phyloP scores from a whole-genome alignment of 768 basidiomycete species.

The Suillus plorans region DNA sequence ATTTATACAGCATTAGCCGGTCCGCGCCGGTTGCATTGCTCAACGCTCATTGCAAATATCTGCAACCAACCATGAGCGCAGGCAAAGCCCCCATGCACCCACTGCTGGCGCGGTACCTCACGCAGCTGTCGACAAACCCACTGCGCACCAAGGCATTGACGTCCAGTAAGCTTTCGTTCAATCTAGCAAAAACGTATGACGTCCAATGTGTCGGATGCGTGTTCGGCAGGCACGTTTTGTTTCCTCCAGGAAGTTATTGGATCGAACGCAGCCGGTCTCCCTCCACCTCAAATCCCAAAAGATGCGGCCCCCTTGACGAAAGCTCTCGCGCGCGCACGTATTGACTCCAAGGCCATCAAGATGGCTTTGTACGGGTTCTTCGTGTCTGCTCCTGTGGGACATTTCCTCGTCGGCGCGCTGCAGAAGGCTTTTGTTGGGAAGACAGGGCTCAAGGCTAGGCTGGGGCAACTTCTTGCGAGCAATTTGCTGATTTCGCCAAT shows the following conservation, averaged over 20 bases:
- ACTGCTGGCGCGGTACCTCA: constrained; percentile 68
- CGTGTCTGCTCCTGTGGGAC: constrained; percentile 80
- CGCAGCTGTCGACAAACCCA: constrained; percentile 65
- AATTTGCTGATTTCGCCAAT: constrained; percentile 78
- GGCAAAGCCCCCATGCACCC: constrained; percentile 34
- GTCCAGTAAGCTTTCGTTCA: constrained; percentile 45
- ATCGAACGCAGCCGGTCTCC: constrained; percentile 64
- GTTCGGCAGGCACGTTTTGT: constrained; percentile 45
- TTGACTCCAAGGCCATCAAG: constrained; percentile 73
- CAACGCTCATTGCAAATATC: constrained; percentile 6
- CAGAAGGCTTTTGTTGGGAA: constrained; percentile 79
- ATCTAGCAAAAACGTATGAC: not conserved
- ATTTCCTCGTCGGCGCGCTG: constrained; percentile 67
- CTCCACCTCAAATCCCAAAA: constrained; percentile 48
- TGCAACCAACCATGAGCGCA: constrained; percentile 39
- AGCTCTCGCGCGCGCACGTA: constrained; percentile 52
- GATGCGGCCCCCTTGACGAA: constrained; percentile 54
- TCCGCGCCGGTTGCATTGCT: not conserved
- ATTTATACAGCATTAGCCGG: not conserved
- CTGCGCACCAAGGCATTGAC: constrained; percentile 82
- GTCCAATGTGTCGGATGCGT: not conserved
- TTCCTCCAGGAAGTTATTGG: constrained; percentile 83
- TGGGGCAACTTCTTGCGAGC: constrained; percentile 74
- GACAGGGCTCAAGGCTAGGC: constrained; percentile 58
- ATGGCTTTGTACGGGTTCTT: constrained; percentile 84